phyloP scores from a whole-genome alignment of 2,329 filamentous ascomycete species.

The Lomentospora prolificans region DNA sequence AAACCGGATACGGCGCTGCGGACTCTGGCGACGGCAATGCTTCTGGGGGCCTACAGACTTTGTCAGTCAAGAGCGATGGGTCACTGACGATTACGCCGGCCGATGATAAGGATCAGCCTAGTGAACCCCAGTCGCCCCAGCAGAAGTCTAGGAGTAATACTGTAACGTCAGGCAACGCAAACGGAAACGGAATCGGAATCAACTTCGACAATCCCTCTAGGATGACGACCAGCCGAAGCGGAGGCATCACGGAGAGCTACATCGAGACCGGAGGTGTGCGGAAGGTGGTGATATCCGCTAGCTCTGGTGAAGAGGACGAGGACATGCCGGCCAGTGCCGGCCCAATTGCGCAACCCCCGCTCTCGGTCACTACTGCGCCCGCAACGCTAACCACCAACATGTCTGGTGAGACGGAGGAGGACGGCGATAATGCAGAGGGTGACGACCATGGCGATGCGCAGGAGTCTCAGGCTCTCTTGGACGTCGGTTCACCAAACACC shows the following conservation, averaged over 20 bases:
- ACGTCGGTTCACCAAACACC: slow-evolving; percentile 4
- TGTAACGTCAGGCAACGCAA: not conserved
- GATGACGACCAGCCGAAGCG: slow-evolving; percentile 19
- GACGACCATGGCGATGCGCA: slow-evolving; percentile 6
- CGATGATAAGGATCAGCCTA: not conserved
- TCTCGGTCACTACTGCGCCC: not conserved
- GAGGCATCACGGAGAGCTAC: slow-evolving; percentile 72
- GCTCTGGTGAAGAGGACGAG: slow-evolving; percentile 21
- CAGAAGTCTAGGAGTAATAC: not conserved
- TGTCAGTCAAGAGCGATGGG: not conserved
- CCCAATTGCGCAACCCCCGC: not conserved
- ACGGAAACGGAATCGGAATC: not conserved
- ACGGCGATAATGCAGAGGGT: not conserved
- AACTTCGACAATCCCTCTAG: not conserved
- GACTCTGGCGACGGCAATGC: not conserved
- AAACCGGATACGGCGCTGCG: not conserved
- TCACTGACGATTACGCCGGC: not conserved
- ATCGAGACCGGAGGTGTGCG: slow-evolving; percentile 63
- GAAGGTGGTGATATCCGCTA: slow-evolving; percentile 55
- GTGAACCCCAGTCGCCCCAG: not conserved
- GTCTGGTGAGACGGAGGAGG: slow-evolving; percentile 10
- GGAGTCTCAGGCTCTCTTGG: slow-evolving; percentile 8
- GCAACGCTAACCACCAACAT: not conserved
- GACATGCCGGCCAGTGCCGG: not conserved
- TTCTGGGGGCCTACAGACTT: not conserved